These are phyloP conservation scores for Arabis alpina DNA, from an alignment of 345 rosid species.

Conservation along the genomic window DNA sequence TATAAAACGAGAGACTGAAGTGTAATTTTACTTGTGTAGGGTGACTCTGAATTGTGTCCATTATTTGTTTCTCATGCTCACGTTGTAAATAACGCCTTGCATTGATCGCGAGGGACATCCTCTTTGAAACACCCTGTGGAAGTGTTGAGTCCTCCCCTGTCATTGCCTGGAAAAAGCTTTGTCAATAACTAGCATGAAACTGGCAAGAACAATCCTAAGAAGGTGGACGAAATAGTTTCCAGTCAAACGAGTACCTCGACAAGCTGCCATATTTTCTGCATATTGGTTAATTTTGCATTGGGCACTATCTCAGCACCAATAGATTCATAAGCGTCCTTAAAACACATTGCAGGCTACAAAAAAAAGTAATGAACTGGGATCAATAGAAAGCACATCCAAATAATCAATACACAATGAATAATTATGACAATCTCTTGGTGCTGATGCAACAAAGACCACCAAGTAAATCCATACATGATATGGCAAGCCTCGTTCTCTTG, in stretches of 20 bases:
- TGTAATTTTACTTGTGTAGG: constrained; percentile 72
- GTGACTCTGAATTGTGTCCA: constrained; percentile 68
- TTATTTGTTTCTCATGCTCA: constrained; percentile 79
- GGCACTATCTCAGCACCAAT: constrained; percentile 63
- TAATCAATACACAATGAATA: no score
- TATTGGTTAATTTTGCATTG: constrained; percentile 81
- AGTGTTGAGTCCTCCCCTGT: constrained; percentile 70
- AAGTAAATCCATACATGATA: constrained; percentile 56
- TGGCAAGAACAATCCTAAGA: no score
- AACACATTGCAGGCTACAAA: constrained; percentile 75
- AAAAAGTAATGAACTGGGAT: constrained; percentile 22
- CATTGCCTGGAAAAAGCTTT: constrained; percentile 55
- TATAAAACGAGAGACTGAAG: constrained; percentile 12
- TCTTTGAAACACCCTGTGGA: constrained; percentile 65
- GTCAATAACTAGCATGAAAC: no score
- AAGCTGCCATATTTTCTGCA: constrained; percentile 99
- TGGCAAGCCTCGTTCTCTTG: constrained; percentile 75
- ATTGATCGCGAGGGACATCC: constrained; percentile 80
- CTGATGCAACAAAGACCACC: no score
- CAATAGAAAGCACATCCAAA: constrained; percentile 4
- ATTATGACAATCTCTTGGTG: no score
- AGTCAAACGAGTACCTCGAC: constrained; percentile 57
- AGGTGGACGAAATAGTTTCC: no score
- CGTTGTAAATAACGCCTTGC: constrained; percentile 86
- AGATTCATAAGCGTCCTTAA: constrained; percentile 80